Evolutionary conservation across 176 grass and related monocot species (phyloP), one percentile per base, ranked within the genome.

Genomic region (Cymbopogon citratus): DNA sequence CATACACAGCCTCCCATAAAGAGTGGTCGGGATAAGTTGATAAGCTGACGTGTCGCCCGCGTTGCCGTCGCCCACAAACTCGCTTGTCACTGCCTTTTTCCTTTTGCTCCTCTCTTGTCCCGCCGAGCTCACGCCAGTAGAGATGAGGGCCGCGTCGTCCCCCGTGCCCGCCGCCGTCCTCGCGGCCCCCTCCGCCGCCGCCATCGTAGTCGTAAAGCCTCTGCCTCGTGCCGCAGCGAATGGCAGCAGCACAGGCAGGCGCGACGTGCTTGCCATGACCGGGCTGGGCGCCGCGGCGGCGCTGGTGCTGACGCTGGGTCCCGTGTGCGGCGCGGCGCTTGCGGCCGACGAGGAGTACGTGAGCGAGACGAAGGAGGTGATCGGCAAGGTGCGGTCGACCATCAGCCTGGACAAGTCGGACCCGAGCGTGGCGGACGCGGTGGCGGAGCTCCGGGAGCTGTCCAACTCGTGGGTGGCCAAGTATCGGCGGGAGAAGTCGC

Each of bases 401-500:
- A 93, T 99, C 85, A 81, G 36, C 80, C 78, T 93, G 96, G 92
- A 93, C 49, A 93, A 90, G 87, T 28, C 85, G 70, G 96, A 99
- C 80, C 96, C 96, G 21, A 88, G 85, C 85, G 85, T 95, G 87
- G 93, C 89, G 46, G 74, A 67, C 18, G 87, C 91, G 61, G 96
- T 99, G 87, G 66, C 91, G 62, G 90, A 95, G 89, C 87, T 99
- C 36, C 87, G 96, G 77, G 93, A 95, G 59, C 68, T 94, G 14
- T 99, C 96, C 70, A 99, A 95, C 87, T 34, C 80, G 56, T 99
- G 96, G 96, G 96, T 99, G 85, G 88, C 96, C 78, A 99, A 95
- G 86, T 99, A 93, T 87, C 79, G 93, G 35, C 76, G 96, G 28
- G 91, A 99, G 91, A 99, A 95, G 83, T 41, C 57, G 25, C 89